Evolutionary conservation across 73 alveolate species (phyloP).

Genomic region (Paramecium primaurelia): DNA sequence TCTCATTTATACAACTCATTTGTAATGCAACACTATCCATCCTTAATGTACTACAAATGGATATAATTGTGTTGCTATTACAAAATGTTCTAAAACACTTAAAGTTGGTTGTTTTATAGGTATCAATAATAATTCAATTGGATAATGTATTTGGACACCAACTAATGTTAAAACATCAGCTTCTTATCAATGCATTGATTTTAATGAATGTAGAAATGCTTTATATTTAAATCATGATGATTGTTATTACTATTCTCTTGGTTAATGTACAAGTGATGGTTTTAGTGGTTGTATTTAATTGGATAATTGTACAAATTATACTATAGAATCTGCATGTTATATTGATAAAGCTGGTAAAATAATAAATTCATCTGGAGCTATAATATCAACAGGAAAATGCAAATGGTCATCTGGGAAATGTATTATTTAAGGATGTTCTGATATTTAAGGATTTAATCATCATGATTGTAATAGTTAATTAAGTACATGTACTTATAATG

Average conservation of each 20-base stretch:
- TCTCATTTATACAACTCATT: background rate
- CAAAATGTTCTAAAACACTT: background rate
- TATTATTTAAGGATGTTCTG: background rate
- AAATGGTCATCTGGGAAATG: background rate
- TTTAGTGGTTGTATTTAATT: background rate
- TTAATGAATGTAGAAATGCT: background rate
- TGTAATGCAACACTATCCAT: background rate
- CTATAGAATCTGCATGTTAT: background rate
- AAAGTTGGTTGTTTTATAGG: background rate
- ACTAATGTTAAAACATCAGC: background rate
- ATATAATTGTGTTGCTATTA: background rate
- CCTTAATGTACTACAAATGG: conserved; percentile 35
- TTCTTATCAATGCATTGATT: background rate
- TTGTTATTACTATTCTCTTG: background rate
- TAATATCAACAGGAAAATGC: background rate
- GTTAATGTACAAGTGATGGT: background rate
- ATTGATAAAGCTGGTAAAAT: background rate
- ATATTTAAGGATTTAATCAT: background rate
- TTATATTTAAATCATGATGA: background rate
- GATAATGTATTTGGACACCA: background rate
- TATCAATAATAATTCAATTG: background rate
- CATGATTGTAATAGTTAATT: background rate
- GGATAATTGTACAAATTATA: background rate
- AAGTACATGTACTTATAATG: background rate
- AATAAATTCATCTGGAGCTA: background rate